A percentile compares a stretch with the other conserved stretches of the same genome.
phyloP scores from a whole-genome alignment of 2,329 filamentous ascomycete genomes.

The Dissoconium aciculare region DNA sequence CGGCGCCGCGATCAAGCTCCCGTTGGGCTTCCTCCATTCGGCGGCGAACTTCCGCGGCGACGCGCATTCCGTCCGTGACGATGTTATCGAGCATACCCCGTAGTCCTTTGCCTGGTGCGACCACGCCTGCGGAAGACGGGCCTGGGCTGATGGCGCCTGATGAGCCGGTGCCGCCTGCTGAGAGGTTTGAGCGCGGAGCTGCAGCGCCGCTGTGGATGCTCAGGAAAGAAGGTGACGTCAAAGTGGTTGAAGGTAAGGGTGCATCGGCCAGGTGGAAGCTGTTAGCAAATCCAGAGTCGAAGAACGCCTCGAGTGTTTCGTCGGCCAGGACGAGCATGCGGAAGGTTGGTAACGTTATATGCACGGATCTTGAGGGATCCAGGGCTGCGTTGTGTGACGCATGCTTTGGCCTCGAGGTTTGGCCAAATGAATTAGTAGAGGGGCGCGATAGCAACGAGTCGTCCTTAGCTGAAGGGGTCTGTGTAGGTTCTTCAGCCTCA shows the following conservation, averaged over 20 bases:
- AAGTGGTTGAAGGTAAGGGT: slow-evolving; percentile 33
- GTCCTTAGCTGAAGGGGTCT: slow-evolving; percentile 12
- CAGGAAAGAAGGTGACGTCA: slow-evolving; percentile 50
- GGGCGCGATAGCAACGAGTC: slow-evolving; percentile 16
- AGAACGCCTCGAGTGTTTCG: slow-evolving; percentile 90
- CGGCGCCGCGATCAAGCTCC: slow-evolving; percentile 71
- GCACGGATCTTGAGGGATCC: slow-evolving; percentile 80
- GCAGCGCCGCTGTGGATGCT: slow-evolving; percentile 42
- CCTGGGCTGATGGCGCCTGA: slow-evolving; percentile 16
- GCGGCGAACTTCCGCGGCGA: slow-evolving; percentile 79
- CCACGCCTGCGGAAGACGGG: slow-evolving; percentile 35
- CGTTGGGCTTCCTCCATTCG: slow-evolving; percentile 92
- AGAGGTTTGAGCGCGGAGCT: neutral
- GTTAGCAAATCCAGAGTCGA: slow-evolving; percentile 85
- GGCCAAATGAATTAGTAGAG: slow-evolving; percentile 20
- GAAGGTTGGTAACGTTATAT: slow-evolving; percentile 94
- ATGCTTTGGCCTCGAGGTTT: slow-evolving; percentile 38
- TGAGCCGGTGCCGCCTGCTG: neutral
- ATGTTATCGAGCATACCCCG: slow-evolving; percentile 93
- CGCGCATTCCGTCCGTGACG: slow-evolving; percentile 91
- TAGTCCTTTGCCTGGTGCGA: slow-evolving; percentile 57
- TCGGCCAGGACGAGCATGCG: slow-evolving; percentile 97
- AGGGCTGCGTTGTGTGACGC: slow-evolving; percentile 78
- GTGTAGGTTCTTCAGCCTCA: slow-evolving; percentile 1
- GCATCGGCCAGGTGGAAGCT: slow-evolving; percentile 76